Evolutionary conservation across 495 filamentous ascomycete species (phyloP).

Genomic region (Baudoinia panamericana): DNA sequence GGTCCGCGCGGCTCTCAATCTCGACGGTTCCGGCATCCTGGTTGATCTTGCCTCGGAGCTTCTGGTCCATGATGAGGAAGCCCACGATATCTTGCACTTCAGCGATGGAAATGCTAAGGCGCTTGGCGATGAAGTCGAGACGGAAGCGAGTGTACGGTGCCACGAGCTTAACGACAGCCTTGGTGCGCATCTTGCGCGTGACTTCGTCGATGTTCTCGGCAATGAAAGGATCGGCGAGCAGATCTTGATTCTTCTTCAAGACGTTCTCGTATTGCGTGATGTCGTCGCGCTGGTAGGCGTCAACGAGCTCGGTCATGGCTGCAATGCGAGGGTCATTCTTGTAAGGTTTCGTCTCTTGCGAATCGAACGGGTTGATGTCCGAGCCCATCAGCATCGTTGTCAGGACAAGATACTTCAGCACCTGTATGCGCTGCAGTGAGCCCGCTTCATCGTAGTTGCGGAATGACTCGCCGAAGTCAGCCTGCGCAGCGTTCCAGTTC

Average conservation of each 20-base stretch:
- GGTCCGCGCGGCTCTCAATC: constrained; percentile 61
- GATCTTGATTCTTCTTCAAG: constrained; percentile 74
- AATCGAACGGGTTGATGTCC: constrained; percentile 99
- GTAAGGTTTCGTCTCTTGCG: constrained; percentile 98
- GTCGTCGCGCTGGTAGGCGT: constrained; percentile 92
- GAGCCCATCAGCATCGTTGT: constrained; percentile 98
- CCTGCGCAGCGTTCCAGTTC: constrained; percentile 95
- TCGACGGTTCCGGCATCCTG: constrained; percentile 72
- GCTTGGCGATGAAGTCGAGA: constrained; percentile 68
- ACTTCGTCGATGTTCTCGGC: constrained; percentile 99
- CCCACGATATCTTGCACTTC: constrained; percentile 91
- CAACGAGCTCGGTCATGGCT: constrained; percentile 92
- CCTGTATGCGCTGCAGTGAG: constrained; percentile 88
- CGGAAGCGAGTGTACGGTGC: constrained; percentile 90
- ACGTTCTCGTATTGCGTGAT: constrained; percentile 83
- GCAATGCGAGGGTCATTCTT: constrained; percentile 87
- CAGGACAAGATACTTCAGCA: constrained; percentile 91
- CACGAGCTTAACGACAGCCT: constrained; percentile 84
- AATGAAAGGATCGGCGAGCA: constrained; percentile 87
- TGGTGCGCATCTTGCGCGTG: constrained; percentile 94
- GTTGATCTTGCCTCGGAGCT: constrained; percentile 77
- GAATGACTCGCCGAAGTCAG: constrained; percentile 97
- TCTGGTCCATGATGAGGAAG: constrained; percentile 80
- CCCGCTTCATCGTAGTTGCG: constrained; percentile 98
- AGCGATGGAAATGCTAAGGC: constrained; percentile 65